phyloP scores from a whole-genome alignment of 1,284 basidiomycete species.

The Ustilago esculenta region DNA sequence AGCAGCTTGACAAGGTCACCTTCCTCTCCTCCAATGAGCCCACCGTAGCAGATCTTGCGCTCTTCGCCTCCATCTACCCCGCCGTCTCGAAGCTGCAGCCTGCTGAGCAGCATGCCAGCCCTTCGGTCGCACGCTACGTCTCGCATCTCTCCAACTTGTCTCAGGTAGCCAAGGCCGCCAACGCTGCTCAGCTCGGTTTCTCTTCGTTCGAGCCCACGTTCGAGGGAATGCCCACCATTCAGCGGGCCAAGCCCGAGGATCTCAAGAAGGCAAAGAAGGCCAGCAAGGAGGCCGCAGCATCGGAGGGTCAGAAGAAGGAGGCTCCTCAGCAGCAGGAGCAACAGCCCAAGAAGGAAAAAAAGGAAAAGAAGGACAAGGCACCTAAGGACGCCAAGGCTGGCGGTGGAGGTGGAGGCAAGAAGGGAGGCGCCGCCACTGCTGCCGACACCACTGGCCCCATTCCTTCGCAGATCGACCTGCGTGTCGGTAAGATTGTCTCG shows the following conservation, averaged over 20 bases:
- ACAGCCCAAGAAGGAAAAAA: slow-evolving; percentile 47
- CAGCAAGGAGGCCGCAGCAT: slow-evolving; percentile 45
- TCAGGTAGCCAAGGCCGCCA: slow-evolving; percentile 36
- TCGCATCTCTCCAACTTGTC: slow-evolving; percentile 63
- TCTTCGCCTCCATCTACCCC: slow-evolving; percentile 63
- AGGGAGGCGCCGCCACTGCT: slow-evolving; percentile 45
- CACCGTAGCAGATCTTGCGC: slow-evolving; percentile 63
- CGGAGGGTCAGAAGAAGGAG: slow-evolving; percentile 24
- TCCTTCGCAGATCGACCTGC: slow-evolving; percentile 63
- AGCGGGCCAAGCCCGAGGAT: slow-evolving; percentile 53
- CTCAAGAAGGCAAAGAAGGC: slow-evolving; percentile 57
- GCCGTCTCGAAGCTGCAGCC: slow-evolving; percentile 55
- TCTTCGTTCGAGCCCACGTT: slow-evolving; percentile 58
- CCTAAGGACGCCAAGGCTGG: slow-evolving; percentile 56
- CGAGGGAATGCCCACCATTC: slow-evolving; percentile 63
- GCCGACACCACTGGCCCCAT: slow-evolving; percentile 52
- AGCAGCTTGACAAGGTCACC: slow-evolving; percentile 53
- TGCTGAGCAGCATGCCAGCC: slow-evolving; percentile 59
- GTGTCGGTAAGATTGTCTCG: slow-evolving; percentile 65
- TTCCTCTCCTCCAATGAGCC: slow-evolving; percentile 57
- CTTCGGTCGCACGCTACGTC: slow-evolving; percentile 63
- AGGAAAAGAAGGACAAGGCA: slow-evolving; percentile 60
- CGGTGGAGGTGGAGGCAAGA: slow-evolving; percentile 49
- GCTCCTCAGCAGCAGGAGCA: slow-evolving; percentile 22
- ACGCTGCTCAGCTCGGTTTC: slow-evolving; percentile 45